Base-by-base conservation (phyloP, 805 yeast genomes). In the Yarrowia hollandica region DNA sequence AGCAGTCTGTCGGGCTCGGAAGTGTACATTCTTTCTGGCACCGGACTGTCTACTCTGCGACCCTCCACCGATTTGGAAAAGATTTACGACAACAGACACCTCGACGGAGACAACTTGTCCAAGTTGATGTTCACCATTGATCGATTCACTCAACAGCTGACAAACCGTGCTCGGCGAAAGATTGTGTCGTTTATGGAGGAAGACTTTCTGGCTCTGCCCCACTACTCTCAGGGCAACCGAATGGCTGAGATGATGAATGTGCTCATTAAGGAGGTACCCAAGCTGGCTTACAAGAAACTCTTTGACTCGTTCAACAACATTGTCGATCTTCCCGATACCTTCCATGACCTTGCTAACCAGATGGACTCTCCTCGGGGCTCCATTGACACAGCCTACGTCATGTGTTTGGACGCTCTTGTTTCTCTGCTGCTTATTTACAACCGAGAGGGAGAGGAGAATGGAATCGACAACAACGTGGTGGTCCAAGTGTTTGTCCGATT, bases 171-270 rank as follows among this genome's bases (percentile, higher is more conserved):
- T 12, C 23, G 39, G 22, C 21, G 55, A 22, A 48, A 48, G 4
- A 33, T 48, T 23, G 55, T 33, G 11, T 48, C 55, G 16, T 30
- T 44, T 15, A 11, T 48, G 38, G 55, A 48, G 30, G 55, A 48
- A 8, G 55, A 48, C 30, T 16, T 48, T 12, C 39, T 48, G 38
- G 55, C 55, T 2, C 26, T 22, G 15, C 55, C 55, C 3, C 39
- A 33, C 14, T 33, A 48, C 39, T 48, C 55, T 4, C 39, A 48
- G 55, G 55, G 15, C 22, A 21, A 18, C 55, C 33, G 55, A 21
- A 48, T 48, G 55, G 30, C n/a, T 2, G 37, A 48, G 9, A 48
- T 33, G 39, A 33, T 48, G 38, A n/a, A 9, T 19, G 39, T 21
- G 26, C 55, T 21, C 22, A 15, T 22, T 23, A 28, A 28, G 52